Base-by-base conservation (phyloP, 768 basidiomycete genomes). In the Trametes gibbosa region DNA sequence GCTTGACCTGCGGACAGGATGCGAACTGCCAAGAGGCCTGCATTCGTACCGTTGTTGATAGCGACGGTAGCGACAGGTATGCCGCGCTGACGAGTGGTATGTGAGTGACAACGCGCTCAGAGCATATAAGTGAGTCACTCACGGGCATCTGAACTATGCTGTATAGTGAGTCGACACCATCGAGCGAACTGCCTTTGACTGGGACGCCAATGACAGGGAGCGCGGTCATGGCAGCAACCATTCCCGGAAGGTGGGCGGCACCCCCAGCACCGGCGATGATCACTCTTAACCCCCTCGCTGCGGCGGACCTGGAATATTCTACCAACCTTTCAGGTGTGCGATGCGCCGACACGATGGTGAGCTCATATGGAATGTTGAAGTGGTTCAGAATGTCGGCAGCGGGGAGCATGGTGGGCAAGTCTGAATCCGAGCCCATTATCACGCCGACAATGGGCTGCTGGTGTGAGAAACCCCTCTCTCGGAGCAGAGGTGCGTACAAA, bases 121-220 rank as follows among this genome's bases (percentile, higher is more conserved):
- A 16, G 2, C 5, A 25, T 5, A 14, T n/a, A 3, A 16, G 16
- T 14, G n/a, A 29, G 42, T 7, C 14, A 81, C 91, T 66, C 69
- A 95, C 93, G 19, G 97, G 97, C 97, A 99, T 99, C 75, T 98
- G 97, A 9, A 99, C 95, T 64, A 99, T 98, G 70, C 91, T 95
- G 69, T 97, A 86, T 66, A 99, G 73, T n/a, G 93, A 94, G 74
- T 98, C 97, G 0, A 99, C 93, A 0, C 97, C 97, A 70, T 97
- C 95, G 13, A 98, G 79, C 0, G 86, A 81, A 70, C 92, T 94
- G 12, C 92, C 95, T 70, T 95, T 97, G 56, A 99, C 97, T 2
- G 97, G 97, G 0, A 99, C 97, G 13, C 97, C 96, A 32, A 99
- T 84, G 0, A 99, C 93, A 0, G 97, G 96, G 51, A 98, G 71